These are phyloP conservation scores for Euphorbia schlechtendalii DNA, from an alignment of 441 rosid genomes.

Conservation along the genomic window DNA sequence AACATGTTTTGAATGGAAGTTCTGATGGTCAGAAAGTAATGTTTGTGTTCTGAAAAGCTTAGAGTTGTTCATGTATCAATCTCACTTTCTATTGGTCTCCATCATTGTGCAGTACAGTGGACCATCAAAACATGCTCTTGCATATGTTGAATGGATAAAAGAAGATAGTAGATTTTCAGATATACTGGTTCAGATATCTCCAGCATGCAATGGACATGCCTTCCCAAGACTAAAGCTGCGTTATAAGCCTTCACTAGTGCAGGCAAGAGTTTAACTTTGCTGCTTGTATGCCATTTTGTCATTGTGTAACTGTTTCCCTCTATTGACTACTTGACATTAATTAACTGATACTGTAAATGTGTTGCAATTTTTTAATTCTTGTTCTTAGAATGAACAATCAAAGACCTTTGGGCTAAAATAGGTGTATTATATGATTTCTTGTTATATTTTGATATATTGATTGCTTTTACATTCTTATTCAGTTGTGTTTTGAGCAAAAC, in stretches of 20 bases:
- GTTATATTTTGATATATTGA: background rate
- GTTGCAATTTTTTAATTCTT: background rate
- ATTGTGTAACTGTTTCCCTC: background rate
- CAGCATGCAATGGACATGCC: slow-evolving; percentile 64
- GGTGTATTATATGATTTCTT: background rate
- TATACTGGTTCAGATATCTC: slow-evolving; percentile 72
- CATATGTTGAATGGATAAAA: slow-evolving; percentile 73
- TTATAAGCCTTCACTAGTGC: slow-evolving; percentile 76
- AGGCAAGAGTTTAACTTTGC: slow-evolving; percentile 43
- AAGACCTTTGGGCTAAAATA: background rate
- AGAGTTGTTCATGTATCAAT: background rate
- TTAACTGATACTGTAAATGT: background rate
- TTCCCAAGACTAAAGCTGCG: slow-evolving; percentile 80
- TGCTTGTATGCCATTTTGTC: slow-evolving; percentile 6
- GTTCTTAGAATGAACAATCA: background rate
- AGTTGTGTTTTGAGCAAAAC: background rate
- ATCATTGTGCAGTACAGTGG: slow-evolving; percentile 76
- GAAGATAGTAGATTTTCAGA: slow-evolving; percentile 58
- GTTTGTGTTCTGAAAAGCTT: background rate
- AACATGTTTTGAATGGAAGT: background rate
- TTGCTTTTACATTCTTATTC: background rate
- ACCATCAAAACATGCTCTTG: slow-evolving; percentile 63
- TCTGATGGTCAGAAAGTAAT: background rate
- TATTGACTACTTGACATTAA: background rate
- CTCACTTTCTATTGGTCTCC: slow-evolving; percentile 13